These are phyloP conservation scores for Hyaloscypha variabilis DNA, from an alignment of 495 filamentous ascomycete genomes.

Conservation along the genomic window DNA sequence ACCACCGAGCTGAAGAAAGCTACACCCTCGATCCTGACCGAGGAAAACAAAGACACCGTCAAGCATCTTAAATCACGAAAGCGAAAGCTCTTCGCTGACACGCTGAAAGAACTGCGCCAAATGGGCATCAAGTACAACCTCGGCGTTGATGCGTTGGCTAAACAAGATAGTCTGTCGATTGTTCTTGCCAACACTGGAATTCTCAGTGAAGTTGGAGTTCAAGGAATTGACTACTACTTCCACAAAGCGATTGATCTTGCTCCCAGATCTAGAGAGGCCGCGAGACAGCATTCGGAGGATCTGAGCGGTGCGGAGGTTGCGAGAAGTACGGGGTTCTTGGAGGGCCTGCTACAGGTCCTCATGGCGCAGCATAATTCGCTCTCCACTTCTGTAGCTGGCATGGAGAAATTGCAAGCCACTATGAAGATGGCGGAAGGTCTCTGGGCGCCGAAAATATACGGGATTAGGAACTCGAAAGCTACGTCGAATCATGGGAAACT, in stretches of 20 bases:
- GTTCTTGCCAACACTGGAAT: constrained; percentile 60
- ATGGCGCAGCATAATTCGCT: constrained; percentile 67
- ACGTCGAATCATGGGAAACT: constrained; percentile 20
- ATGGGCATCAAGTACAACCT: constrained; percentile 90
- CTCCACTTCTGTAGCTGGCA: constrained; percentile 39
- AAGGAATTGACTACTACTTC: constrained; percentile 70
- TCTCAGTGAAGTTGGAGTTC: constrained; percentile 34
- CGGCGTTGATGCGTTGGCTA: constrained; percentile 64
- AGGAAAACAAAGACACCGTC: constrained; percentile 79
- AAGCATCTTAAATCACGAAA: constrained; percentile 90
- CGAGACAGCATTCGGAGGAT: constrained; percentile 77
- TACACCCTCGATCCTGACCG: constrained; percentile 74
- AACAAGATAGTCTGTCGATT: constrained; percentile 69
- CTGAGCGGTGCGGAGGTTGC: constrained; percentile 75
- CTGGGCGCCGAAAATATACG: constrained; percentile 22
- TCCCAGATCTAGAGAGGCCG: constrained; percentile 63
- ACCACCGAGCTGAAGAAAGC: constrained; percentile 75
- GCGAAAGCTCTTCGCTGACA: constrained; percentile 87
- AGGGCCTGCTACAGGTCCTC: constrained; percentile 72
- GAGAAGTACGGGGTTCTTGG: constrained; percentile 78
- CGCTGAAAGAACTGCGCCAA: constrained; percentile 73
- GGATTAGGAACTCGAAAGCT: constrained; percentile 1
- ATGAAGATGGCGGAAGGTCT: constrained; percentile 39
- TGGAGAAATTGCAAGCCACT: constrained; percentile 37
- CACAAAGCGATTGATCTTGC: constrained; percentile 74